Base-by-base conservation (phyloP, 768 basidiomycete genomes). In the Amyloporia xantha region DNA sequence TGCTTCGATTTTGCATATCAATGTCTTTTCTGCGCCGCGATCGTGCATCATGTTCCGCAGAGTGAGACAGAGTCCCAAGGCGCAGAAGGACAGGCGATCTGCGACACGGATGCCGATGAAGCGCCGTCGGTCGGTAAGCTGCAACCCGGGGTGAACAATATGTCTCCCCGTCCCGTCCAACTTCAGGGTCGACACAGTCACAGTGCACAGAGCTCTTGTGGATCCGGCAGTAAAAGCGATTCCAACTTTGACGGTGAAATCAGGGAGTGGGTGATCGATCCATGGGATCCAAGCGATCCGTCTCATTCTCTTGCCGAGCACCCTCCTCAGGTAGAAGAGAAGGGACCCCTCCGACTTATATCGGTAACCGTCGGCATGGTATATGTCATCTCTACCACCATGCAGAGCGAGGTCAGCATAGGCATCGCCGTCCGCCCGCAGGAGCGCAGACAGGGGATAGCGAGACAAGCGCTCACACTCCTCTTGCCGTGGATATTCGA, bases 401-500 rank as follows among this genome's bases (percentile, higher is more conserved):
- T 58, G 20, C 52, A 52, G 1, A 63, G 65, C n/a, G 79, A 85
- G 59, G 69, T 76, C 19, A 77, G 71, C 53, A 64, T 86, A 26
- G 84, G 83, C 10, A 63, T 87, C 54, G 67, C 78, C 46, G 52
- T 85, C 24, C 53, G 62, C 10, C 55, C 67, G 2, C 47, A 47
- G 6, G 60, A 68, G 53, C 72, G 71, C 11, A 59, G 65, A 2
- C 59, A 65, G 24, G 78, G 79, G 5, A 71, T 71, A 30, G 81
- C 74, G 3, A 63, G 64, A 23, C 66, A 73, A 35, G 79, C 75
- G 1, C 60, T 83, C 24, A 61, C 68, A 7, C 60, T 71, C 23
- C 69, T 73, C 1, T 57, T 82, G 10, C 56, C 69, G 7, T 67
- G 68, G 49, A 81, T 76, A 2, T 83, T 84, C 58, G 59, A 66